Conservation (phyloP, 257 asterid species). For the Linderniella brevidens region DNA sequence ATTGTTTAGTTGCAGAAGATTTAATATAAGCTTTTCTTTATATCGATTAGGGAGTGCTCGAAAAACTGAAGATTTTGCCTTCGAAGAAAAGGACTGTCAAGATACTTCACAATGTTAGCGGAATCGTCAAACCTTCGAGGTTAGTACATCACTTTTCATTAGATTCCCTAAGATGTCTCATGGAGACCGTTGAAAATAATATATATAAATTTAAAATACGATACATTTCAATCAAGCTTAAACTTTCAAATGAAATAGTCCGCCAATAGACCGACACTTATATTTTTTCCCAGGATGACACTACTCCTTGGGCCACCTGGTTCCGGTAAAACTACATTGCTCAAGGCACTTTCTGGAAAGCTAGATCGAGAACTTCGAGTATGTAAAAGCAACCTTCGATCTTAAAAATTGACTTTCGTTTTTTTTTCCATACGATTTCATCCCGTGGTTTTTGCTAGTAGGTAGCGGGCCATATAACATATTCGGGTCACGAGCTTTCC, state of each 20-base stretch:
- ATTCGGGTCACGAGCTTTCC: constrained; percentile 35
- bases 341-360: constrained; percentile 72
- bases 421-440: background rate
- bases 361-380: constrained; percentile 44
- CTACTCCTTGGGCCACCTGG: constrained; percentile 96
- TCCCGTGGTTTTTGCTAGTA: background rate
- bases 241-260: too few relatives aligned
- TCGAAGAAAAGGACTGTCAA: background rate
- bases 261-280: too few relatives aligned
- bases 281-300: constrained; percentile 29
- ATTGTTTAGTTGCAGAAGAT: background rate
- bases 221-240: too few relatives aligned
- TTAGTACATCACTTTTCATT: background rate
- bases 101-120: background rate
- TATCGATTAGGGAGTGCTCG: background rate
- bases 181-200: background rate
- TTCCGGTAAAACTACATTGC: constrained; percentile 65
- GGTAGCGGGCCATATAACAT: constrained; percentile 21
- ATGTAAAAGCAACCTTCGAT: background rate
- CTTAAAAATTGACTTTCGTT: too few relatives aligned
- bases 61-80: background rate
- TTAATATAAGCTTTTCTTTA: background rate
- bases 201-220: too few relatives aligned
- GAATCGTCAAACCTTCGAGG: background rate
- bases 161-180: background rate